Base-by-base conservation (phyloP, 2,329 filamentous ascomycete species). In the Monilinia vaccinii-corymbosi region DNA sequence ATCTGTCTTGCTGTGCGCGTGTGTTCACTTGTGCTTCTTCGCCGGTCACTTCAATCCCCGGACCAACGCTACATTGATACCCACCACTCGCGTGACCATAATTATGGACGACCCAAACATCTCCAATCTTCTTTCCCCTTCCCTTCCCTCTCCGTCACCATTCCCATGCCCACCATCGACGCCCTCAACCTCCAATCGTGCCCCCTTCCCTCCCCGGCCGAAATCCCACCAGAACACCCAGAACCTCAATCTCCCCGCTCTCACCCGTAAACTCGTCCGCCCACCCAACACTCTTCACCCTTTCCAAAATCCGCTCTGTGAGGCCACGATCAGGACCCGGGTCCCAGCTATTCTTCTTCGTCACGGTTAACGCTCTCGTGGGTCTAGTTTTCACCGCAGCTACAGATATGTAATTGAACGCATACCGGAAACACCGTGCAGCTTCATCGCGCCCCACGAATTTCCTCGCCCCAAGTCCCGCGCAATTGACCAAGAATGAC, bases 71-170 rank as follows among this genome's bases (percentile, higher is more conserved):
- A 51, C 63, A 64, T 53, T 71, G 69, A 67, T 71, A 76, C 53
- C 77, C 77, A 49, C 72, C 76, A 3, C 76, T 76, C 38, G 71
- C 73, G 73, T 78, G 75, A 10, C 77, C 77, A 73, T 79, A 79
- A 55, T 73, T 70, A 73, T 79, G 77, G 44, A 78, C 70, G 3
- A 78, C 68, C 58, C 63, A 66, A 63, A 64, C 63, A 2, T 64
- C 69, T 11, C 71, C 67, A 6, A 61, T 21, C 10, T 65, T 67
- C 62, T 63, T 53, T 21, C 28, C 34, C 38, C n/a, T 28, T 28
- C 25, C 25, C 25, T 28, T n/a, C 38, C 36, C 9, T 38, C 13
- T 13, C 16, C 18, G 7, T 40, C 16, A 2, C 38, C 38, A 40
- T 40, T 16, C 38, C 6, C 38, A 40, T n/a, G 5, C 38, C 6